Base-by-base conservation (phyloP, 2,329 filamentous ascomycete species). In the Clarireedia sp. region DNA sequence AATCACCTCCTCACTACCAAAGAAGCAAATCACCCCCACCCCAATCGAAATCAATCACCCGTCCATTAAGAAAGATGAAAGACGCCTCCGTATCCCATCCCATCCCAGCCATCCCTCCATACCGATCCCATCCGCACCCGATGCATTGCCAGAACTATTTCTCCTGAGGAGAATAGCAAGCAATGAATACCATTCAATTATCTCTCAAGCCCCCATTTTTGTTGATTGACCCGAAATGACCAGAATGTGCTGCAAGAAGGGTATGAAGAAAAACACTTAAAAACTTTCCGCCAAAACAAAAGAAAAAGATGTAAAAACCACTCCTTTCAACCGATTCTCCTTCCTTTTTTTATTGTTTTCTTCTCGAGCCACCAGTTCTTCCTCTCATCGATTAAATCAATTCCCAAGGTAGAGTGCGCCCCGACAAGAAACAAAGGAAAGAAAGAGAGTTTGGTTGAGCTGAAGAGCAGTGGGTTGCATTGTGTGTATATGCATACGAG, bases 381-480 rank as follows among this genome's bases (percentile, higher is more conserved):
- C 51, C 44, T 54, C 44, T 41, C 38, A 19, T 19, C 17, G 17
- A 41, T 53, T 19, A 53, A 53, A 47, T 48, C 37, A 12, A 47
- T 47, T 53, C 21, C 26, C 21, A 54, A 54, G 44, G 44, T 40
- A 48, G 51, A 48, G 21, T 45, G 45, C 51, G 37, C 51, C 44
- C 36, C n/a, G 23, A 48, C 40, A 41, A 48, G 44, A 54, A 48
- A 54, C 44, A 48, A 54, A 54, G 44, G 51, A 54, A 54, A 54
- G 51, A 54, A 54, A 21, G 33, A 33, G 47, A 41, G 9, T 36
- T 54, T n/a, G 44, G 12, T 41, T 47, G 51, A 41, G 21, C 44
- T 54, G 51, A 54, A 54, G 44, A 54, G 51, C 51, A 17, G 51
- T 54, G 26, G 44, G 24, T 51, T 51, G 51, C 40, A 41, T 21